phyloP scores from a whole-genome alignment of 148 eudicot genomes.

The Amaranthus hypochondriacus region DNA sequence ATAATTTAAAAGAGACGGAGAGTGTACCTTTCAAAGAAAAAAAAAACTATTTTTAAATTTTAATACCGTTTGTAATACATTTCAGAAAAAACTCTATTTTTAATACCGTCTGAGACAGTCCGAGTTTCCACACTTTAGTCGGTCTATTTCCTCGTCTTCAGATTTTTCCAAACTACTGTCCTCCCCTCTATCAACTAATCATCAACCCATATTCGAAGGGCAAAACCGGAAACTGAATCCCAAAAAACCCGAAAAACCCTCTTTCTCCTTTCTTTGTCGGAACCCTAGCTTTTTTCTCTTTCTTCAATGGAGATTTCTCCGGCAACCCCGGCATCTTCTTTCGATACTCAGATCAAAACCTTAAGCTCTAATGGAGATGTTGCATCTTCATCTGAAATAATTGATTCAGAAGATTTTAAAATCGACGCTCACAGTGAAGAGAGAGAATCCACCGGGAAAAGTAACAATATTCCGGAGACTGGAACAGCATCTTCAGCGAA shows the following conservation, averaged over 20 bases:
- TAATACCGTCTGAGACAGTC: no score
- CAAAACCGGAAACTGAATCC: no score
- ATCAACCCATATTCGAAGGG: no score
- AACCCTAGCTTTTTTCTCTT: slow-evolving; percentile 14
- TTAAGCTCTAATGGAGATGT: slow-evolving; percentile 12
- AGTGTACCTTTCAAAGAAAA: no score
- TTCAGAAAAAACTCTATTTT: no score
- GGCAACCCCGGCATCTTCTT: slow-evolving; percentile 21
- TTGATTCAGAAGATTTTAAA: slow-evolving; percentile 22
- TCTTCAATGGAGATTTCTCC: slow-evolving; percentile 43
- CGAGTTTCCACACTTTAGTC: no score
- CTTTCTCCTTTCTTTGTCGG: slow-evolving; percentile 16
- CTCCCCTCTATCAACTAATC: no score
- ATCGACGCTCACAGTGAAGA: slow-evolving; percentile 21
- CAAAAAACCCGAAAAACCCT: not conserved
- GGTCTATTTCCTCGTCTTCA: no score
- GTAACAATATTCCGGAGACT: not conserved
- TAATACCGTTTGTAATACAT: no score
- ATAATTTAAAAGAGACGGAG: no score
- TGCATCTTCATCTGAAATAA: not conserved
- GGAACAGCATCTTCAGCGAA: not conserved
- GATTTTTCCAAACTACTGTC: no score
- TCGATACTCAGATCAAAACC: slow-evolving; percentile 21
- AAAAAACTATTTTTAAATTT: no score
- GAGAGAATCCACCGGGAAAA: not conserved